These are phyloP conservation scores for Diplocarpon rosae DNA, from an alignment of 2,329 filamentous ascomycete genomes.

Conservation along the genomic window DNA sequence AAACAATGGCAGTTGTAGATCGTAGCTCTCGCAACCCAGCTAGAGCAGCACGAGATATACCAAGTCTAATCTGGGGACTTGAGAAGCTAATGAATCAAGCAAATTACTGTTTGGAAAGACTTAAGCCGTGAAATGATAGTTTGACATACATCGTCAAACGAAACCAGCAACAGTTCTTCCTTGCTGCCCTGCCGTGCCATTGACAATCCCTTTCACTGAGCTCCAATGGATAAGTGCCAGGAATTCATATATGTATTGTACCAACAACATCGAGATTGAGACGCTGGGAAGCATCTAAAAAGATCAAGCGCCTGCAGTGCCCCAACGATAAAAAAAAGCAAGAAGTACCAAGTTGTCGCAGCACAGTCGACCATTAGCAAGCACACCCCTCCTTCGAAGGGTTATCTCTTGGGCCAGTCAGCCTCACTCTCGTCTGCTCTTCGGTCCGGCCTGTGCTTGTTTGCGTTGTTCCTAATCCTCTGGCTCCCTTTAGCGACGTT, in stretches of 20 bases:
- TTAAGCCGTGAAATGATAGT: no score
- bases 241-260: conserved; percentile 7
- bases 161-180: no score
- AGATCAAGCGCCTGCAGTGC: conserved; percentile 14
- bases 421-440: conserved; percentile 68
- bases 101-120: no score
- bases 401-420: conserved; percentile 61
- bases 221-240: no score
- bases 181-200: no score
- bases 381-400: conserved; percentile 86
- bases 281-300: conserved; percentile 13
- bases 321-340: conserved; percentile 12
- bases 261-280: conserved; percentile 16
- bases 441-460: conserved; percentile 45
- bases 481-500: conserved; percentile 82
- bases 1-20: no score
- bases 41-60: no score
- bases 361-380: conserved; percentile 43
- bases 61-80: no score
- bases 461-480: conserved; percentile 54
- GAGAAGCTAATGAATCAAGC: no score
- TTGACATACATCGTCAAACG: no score
- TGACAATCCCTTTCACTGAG: no score
- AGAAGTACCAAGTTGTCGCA: conserved; percentile 10
- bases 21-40: no score